Base-by-base conservation (phyloP, 495 filamentous ascomycete species). In the Penicillium arizonense region DNA sequence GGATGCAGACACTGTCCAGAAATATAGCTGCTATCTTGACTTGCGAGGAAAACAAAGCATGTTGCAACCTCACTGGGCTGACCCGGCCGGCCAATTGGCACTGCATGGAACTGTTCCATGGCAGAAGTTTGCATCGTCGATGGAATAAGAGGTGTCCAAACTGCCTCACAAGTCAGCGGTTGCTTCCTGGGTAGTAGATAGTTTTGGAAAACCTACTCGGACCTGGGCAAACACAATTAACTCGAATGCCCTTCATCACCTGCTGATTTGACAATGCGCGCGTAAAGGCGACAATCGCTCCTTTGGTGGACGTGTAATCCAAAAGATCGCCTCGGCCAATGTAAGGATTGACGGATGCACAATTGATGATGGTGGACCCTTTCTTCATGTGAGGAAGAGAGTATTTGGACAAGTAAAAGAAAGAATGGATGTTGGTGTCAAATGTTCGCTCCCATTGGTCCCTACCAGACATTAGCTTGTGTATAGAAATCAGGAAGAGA, bases 81-180 rank as follows among this genome's bases (percentile, higher is more conserved):
- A 5, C 82, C 84, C 0, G 89, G 88, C 28, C 91, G 74, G 10
- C 90, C 88, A 77, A 95, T 91, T 0, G 90, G 90, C 21, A 80
- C 82, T 0, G 52, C 56, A 46, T 82, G 84, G 69, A 94, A 92
- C 46, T 85, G 73, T 65, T 90, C 81, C 73, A 88, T 79, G 0
- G 85, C 87, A 35, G 80, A 68, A 2, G 84, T 77, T 36, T 65
- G 80, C 90, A 94, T 94, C 0, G 89, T 94, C 1, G 86, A 70
- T 4, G 88, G 87, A 46, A 92, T 90, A 33, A 93, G 74, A 1
- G 91, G 91, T 0, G 90, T 92, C 90, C 90, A 94, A 24, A 95
- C 82, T 41, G 34, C 40, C 24, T 45, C 13, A 30, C 6, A 10
- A 7, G 21, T 58, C 39, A 58, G 55, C 32, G 16, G 3, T 21